Evolutionary conservation across 805 yeast genomes (phyloP), one percentile per base, ranked within the genome.

Genomic region (Spencermartinsiella europaea): DNA sequence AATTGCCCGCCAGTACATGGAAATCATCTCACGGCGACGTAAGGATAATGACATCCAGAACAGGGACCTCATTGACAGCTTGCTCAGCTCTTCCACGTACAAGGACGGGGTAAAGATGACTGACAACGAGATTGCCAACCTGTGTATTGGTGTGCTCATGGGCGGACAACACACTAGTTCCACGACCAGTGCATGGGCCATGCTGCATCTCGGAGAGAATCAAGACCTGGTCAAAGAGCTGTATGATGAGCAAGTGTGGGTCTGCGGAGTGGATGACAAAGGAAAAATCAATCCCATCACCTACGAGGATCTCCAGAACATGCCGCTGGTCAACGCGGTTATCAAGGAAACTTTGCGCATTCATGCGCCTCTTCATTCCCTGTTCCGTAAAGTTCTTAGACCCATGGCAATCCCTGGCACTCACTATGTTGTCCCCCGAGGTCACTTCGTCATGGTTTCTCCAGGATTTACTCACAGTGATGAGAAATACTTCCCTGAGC

Each of bases 141-240:
- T 93, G 66, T 73, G 89, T 66, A 91, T 93, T 67, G 99, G 98
- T 67, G 84, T 93, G 46, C 75, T 93, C 51, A 93, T 93, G 99
- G 99, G 99, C 60, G 99, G 99, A 53, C 99, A 93, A 73, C 99
- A 93, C 68, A 93, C 99, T 21, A 85, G 95, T 53, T 93, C 98
- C 38, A 78, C 98, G 20, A 93, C 99, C 19, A 85, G 95, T 35
- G 85, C 97, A 15, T 93, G 99, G 99, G 81, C 81, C 61, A 72
- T 93, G 62, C 75, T 93, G 54, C 98, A 93, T 64, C 75, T 93
- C 51, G 97, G 89, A 55, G 95, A 84, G 59, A 74, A 79, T 60
- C 95, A 95, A 39, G 84, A 85, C 35, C 70, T 91, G 51, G 96
- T 88, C 71, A 85, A 90, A 49, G 85, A 82, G 62, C 67, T 93